A percentile compares a stretch with the other conserved stretches of the same genome.
Conservation (phyloP, 768 basidiomycete species). For the Leccinellum albellum region DNA sequence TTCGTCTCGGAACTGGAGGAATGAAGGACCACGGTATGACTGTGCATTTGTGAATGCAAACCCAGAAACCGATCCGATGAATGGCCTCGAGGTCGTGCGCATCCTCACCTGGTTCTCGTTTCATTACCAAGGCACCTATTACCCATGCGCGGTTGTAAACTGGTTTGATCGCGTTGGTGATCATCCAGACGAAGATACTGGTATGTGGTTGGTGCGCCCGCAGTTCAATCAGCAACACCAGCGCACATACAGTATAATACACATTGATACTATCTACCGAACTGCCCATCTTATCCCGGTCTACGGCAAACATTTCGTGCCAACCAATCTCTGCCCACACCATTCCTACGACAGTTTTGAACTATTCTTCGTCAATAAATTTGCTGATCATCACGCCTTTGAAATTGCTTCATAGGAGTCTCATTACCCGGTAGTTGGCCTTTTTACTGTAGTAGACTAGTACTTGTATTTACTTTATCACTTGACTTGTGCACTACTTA, state of each 20-base stretch:
- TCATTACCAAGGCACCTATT: background rate
- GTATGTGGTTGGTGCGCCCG: background rate
- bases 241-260: background rate
- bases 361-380: background rate
- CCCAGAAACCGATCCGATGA: background rate
- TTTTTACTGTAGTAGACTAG: too few relatives aligned
- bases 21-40: background rate
- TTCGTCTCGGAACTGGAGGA: background rate
- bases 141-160: background rate
- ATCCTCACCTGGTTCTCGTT: background rate
- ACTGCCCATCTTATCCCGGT: background rate
- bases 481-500: too few relatives aligned
- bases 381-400: background rate
- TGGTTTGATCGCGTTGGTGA: background rate
- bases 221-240: background rate
- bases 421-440: too few relatives aligned
- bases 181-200: background rate
- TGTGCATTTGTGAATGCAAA: background rate
- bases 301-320: background rate
- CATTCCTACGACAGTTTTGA: background rate
- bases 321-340: background rate
- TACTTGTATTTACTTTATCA: too few relatives aligned
- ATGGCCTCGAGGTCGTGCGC: background rate
- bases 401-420: background rate
- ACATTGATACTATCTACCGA: background rate